Conservation (phyloP, 1,139 yeast genomes). For the Suhomyces ambrosiae region DNA sequence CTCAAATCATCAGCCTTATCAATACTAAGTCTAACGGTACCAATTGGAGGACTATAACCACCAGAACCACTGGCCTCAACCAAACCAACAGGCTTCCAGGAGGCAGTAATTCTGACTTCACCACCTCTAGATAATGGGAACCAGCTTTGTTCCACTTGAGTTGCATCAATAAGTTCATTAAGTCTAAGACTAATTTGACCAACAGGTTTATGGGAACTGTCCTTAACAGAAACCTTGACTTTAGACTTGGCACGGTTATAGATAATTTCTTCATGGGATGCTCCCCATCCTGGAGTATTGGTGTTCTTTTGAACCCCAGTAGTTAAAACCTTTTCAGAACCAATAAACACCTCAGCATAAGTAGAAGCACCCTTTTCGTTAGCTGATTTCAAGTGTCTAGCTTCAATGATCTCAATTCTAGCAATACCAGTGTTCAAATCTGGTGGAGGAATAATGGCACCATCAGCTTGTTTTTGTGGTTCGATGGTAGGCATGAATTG, state of each 20-base stretch:
- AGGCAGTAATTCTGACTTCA: conserved; percentile 65
- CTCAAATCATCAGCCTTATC: conserved; percentile 72
- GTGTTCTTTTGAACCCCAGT: conserved; percentile 63
- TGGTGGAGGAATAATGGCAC: conserved; percentile 84
- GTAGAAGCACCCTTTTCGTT: conserved; percentile 56
- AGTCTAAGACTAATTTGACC: conserved; percentile 68
- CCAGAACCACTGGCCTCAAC: conserved; percentile 66
- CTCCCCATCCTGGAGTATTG: conserved; percentile 70
- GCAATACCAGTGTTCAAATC: conserved; percentile 92
- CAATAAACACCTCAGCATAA: conserved; percentile 68
- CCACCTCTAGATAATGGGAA: conserved; percentile 72
- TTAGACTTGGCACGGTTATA: conserved; percentile 71
- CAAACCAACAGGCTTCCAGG: conserved; percentile 86
- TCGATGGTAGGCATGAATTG: conserved; percentile 80
- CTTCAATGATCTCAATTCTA: conserved; percentile 55
- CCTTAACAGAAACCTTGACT: conserved; percentile 66
- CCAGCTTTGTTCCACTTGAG: conserved; percentile 77
- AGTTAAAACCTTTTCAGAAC: conserved; percentile 58
- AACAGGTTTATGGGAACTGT: conserved; percentile 55
- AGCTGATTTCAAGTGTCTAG: conserved; percentile 48
- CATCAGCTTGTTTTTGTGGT: conserved; percentile 77
- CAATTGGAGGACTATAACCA: conserved; percentile 90
- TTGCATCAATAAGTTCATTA: conserved; percentile 72
- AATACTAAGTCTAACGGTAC: conserved; percentile 78
- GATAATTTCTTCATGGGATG: conserved; percentile 69